A percentile compares a stretch with the other conserved stretches of the same genome.
phyloP scores from a whole-genome alignment of 495 filamentous ascomycete species.

The Achaetomiella virescens region DNA sequence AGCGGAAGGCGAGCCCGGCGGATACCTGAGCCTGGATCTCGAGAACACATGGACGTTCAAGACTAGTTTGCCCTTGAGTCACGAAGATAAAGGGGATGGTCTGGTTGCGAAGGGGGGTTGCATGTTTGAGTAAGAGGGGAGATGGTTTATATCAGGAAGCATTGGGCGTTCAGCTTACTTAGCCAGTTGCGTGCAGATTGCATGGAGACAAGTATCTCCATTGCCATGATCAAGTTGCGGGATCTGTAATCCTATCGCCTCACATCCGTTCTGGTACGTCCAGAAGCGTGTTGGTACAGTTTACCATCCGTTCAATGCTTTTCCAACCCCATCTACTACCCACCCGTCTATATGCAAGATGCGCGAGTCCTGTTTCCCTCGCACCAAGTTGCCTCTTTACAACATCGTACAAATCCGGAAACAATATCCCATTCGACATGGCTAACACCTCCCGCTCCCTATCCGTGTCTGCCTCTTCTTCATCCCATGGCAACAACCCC shows the following conservation, averaged over 20 bases:
- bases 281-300: neutral
- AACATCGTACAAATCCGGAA: conserved; percentile 39
- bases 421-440: conserved; percentile 40
- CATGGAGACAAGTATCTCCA: neutral
- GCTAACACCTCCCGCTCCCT: conserved; percentile 28
- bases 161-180: neutral
- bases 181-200: neutral
- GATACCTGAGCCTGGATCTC: neutral
- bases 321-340: no score
- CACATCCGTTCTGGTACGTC: neutral
- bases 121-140: neutral
- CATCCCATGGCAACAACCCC: conserved; percentile 42
- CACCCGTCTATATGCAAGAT: no score
- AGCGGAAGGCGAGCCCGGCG: neutral
- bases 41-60: no score
- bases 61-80: no score
- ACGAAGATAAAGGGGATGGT: no score
- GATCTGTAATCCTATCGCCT: neutral
- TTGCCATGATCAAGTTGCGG: neutral
- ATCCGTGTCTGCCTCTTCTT: conserved; percentile 21
- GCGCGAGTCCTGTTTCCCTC: no score
- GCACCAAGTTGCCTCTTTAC: conserved; percentile 6
- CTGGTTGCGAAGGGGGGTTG: neutral
- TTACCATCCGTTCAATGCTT: neutral
- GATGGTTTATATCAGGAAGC: neutral